These are phyloP conservation scores for Diplodia seriata DNA, from an alignment of 2,329 filamentous ascomycete species.

Conservation along the genomic window DNA sequence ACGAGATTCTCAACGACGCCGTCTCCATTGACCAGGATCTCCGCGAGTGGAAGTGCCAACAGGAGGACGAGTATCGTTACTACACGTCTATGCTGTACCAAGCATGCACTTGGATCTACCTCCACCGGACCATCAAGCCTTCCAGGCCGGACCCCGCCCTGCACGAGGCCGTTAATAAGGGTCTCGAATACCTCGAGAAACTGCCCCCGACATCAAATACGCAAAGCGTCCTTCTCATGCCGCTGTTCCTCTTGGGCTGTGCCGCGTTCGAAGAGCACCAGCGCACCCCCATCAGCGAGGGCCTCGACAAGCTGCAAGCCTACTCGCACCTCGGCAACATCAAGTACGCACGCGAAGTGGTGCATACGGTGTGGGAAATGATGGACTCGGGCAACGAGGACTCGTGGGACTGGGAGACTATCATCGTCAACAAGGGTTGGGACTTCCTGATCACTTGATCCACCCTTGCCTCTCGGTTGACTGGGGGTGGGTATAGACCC, in stretches of 20 bases:
- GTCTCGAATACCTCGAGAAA: constrained; percentile 62
- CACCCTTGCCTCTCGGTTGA: neutral
- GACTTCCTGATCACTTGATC: constrained; percentile 66
- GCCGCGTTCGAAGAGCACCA: constrained; percentile 64
- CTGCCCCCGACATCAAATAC: constrained; percentile 62
- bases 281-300: constrained; percentile 61
- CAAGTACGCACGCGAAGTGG: constrained; percentile 61
- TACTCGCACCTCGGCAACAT: constrained; percentile 67
- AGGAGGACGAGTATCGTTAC: constrained; percentile 60
- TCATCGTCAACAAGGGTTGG: constrained; percentile 64
- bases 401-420: constrained; percentile 69
- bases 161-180: constrained; percentile 64
- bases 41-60: constrained; percentile 73
- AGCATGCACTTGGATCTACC: constrained; percentile 69
- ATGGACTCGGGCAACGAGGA: constrained; percentile 65
- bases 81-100: constrained; percentile 66
- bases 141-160: constrained; percentile 64
- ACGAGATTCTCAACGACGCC: constrained; percentile 73
- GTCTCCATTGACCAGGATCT: constrained; percentile 78
- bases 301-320: constrained; percentile 61
- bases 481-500: neutral
- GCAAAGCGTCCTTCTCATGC: constrained; percentile 66
- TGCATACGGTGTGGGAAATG: constrained; percentile 64
- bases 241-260: constrained; percentile 67
- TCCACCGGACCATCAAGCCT: constrained; percentile 66